These are phyloP conservation scores for Osmanthus fragrans DNA, from an alignment of 257 asterid genomes.

Conservation along the genomic window DNA sequence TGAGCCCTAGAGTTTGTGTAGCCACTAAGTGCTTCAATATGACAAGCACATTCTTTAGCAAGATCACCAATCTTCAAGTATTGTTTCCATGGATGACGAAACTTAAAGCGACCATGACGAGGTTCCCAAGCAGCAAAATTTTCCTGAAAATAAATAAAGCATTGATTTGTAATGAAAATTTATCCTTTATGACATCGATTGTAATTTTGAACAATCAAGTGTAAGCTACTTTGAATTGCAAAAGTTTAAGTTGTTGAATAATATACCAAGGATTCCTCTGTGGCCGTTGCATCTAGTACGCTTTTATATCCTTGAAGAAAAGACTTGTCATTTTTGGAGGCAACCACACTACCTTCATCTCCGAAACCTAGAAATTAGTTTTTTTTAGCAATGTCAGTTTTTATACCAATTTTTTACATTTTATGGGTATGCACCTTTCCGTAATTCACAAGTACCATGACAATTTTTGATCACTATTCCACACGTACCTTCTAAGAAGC, in stretches of 20 bases:
- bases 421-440: not conserved
- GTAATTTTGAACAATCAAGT: too few relatives aligned
- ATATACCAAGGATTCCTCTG: slow-evolving; percentile 64
- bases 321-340: slow-evolving; percentile 30
- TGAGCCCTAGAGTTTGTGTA: slow-evolving; percentile 30
- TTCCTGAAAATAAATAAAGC: slow-evolving; percentile 42
- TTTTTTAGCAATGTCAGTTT: not conserved
- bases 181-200: too few relatives aligned
- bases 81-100: slow-evolving; percentile 71
- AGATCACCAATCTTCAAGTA: slow-evolving; percentile 61
- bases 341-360: slow-evolving; percentile 22
- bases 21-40: slow-evolving; percentile 49
- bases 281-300: slow-evolving; percentile 49
- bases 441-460: not conserved
- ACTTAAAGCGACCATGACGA: slow-evolving; percentile 53
- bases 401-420: too few relatives aligned
- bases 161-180: not conserved
- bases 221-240: not conserved
- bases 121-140: slow-evolving; percentile 91
- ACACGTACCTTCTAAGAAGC: slow-evolving; percentile 53
- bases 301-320: slow-evolving; percentile 23
- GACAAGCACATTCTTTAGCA: slow-evolving; percentile 68
- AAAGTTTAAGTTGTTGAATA: not conserved
- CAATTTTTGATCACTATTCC: too few relatives aligned
- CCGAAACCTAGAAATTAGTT: slow-evolving; percentile 17